A percentile compares a stretch with the other conserved stretches of the same genome.
Conservation (phyloP, 805 yeast species). For the Clavispora phyllophila region DNA sequence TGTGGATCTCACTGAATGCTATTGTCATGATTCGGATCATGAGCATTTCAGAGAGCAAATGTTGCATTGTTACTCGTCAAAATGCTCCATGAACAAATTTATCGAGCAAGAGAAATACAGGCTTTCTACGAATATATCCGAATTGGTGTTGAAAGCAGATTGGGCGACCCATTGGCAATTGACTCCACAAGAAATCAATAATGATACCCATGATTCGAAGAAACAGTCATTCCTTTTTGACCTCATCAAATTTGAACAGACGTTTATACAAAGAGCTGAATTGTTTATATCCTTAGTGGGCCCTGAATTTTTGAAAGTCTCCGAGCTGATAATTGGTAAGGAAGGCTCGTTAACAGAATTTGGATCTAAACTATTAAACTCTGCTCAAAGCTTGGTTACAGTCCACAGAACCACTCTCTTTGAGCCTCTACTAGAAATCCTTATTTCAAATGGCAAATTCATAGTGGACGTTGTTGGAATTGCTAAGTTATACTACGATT, state of each 20-base stretch:
- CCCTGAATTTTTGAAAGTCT: slow-evolving; percentile 34
- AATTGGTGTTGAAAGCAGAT: slow-evolving; percentile 36
- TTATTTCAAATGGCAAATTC: slow-evolving; percentile 61
- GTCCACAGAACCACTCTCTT: slow-evolving; percentile 51
- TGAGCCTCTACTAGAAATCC: slow-evolving; percentile 52
- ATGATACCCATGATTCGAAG: slow-evolving; percentile 49
- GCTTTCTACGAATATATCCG: slow-evolving; percentile 16
- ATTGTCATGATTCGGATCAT: slow-evolving; percentile 26
- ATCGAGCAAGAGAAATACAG: slow-evolving; percentile 15
- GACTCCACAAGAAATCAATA: slow-evolving; percentile 47
- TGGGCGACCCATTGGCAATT: slow-evolving; percentile 69
- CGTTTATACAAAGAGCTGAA: slow-evolving; percentile 61
- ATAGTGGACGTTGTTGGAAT: slow-evolving; percentile 46
- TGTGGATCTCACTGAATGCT: slow-evolving; percentile 42
- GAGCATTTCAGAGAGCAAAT: background rate
- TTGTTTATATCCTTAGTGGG: slow-evolving; percentile 51
- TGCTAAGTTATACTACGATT: slow-evolving; percentile 56
- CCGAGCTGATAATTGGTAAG: slow-evolving; percentile 18
- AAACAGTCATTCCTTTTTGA: slow-evolving; percentile 76
- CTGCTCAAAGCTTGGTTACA: slow-evolving; percentile 51
- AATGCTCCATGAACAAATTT: slow-evolving; percentile 25
- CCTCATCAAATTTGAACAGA: slow-evolving; percentile 64
- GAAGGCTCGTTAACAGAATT: slow-evolving; percentile 10
- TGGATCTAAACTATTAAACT: slow-evolving; percentile 49
- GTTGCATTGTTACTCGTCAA: slow-evolving; percentile 26